These are phyloP conservation scores for Eutrema japonicum DNA, from an alignment of 345 rosid species.

Conservation along the genomic window DNA sequence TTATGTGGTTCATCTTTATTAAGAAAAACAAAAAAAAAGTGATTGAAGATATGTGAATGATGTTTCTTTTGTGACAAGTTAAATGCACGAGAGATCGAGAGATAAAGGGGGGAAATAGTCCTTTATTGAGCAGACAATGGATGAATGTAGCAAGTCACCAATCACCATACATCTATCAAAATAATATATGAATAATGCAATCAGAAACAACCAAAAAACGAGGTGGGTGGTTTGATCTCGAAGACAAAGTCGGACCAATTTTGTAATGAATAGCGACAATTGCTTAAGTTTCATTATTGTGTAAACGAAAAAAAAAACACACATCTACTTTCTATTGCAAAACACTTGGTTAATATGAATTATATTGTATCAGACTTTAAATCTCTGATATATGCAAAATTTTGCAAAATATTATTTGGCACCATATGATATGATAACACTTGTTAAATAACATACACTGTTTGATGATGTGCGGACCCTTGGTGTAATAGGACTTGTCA, in stretches of 20 bases:
- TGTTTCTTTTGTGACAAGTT: slow-evolving; percentile 42
- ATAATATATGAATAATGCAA: slow-evolving; percentile 16
- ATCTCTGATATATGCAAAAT: no score
- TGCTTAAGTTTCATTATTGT: slow-evolving; percentile 22
- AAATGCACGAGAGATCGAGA: slow-evolving; percentile 38
- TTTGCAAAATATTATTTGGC: neutral
- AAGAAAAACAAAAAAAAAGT: neutral
- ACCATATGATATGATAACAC: neutral
- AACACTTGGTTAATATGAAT: neutral
- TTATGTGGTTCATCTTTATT: slow-evolving; percentile 24
- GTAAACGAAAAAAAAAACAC: neutral
- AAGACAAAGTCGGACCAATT: slow-evolving; percentile 26
- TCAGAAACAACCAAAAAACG: slow-evolving; percentile 31
- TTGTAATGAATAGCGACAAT: neutral
- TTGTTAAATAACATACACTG: neutral
- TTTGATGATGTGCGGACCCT: neutral
- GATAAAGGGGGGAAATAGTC: slow-evolving; percentile 12
- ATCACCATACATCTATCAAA: slow-evolving; percentile 33
- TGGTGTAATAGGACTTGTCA: no score
- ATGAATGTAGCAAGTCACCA: slow-evolving; percentile 37
- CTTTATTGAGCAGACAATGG: slow-evolving; percentile 43
- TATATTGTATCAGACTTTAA: neutral
- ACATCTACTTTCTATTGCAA: slow-evolving; percentile 9
- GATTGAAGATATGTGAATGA: slow-evolving; percentile 28
- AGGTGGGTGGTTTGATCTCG: slow-evolving; percentile 31